phyloP scores from a whole-genome alignment of 768 basidiomycete species.

The Gloeopeniophorella convolvens region DNA sequence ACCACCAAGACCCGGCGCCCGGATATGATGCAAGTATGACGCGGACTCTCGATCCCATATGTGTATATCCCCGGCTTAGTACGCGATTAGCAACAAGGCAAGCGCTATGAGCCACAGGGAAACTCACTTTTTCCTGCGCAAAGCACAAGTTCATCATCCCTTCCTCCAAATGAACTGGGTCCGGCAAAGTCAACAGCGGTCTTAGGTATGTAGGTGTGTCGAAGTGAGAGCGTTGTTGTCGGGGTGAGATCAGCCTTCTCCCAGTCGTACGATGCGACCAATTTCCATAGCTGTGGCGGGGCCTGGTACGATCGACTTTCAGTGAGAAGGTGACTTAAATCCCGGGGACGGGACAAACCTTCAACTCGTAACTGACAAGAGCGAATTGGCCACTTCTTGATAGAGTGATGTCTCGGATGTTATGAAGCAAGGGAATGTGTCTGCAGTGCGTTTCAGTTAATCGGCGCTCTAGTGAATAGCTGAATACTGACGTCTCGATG shows the following conservation, averaged over 20 bases:
- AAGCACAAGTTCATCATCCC: constrained; percentile 69
- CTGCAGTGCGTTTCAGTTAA: constrained; percentile 31
- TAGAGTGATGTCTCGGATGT: constrained; percentile 68
- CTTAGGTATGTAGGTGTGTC: constrained; percentile 74
- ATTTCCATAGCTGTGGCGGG: constrained; percentile 70
- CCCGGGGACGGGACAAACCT: too few species aligned
- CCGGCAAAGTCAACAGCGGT: constrained; percentile 67
- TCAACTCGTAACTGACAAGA: constrained; percentile 70
- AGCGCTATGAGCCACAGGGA: constrained; percentile 1
- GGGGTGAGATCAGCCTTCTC: constrained; percentile 31
- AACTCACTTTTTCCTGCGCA: constrained; percentile 66
- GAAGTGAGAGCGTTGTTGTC: constrained; percentile 30
- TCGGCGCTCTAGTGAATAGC: not conserved
- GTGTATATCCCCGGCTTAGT: constrained; percentile 68
- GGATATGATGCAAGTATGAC: constrained; percentile 62
- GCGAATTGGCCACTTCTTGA: constrained; percentile 57
- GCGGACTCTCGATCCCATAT: constrained; percentile 84
- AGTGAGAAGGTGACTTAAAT: too few species aligned
- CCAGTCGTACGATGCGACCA: constrained; percentile 55
- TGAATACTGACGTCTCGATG: constrained; percentile 52
- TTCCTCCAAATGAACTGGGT: constrained; percentile 77
- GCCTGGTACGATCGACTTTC: constrained; percentile 34
- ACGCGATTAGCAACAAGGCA: too few species aligned
- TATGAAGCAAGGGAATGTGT: constrained; percentile 65
- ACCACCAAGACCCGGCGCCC: constrained; percentile 47